A percentile compares a stretch with the other conserved stretches of the same genome.
phyloP scores from a whole-genome alignment of 176 grass and related monocot species.

The Areca catechu region DNA sequence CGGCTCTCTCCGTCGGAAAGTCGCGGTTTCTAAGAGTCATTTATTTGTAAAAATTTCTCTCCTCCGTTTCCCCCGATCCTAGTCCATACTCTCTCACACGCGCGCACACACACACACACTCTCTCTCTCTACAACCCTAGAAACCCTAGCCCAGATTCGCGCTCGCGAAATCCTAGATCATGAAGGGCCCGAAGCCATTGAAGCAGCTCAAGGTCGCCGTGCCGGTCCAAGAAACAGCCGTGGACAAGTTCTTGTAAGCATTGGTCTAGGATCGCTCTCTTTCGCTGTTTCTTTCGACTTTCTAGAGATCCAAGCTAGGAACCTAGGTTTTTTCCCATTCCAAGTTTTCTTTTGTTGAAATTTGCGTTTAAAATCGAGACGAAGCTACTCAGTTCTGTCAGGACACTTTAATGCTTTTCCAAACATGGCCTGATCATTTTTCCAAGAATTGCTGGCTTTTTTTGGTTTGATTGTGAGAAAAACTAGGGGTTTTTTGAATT shows the following conservation, averaged over 20 bases:
- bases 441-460: background rate
- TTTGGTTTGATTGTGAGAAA: background rate
- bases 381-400: no score
- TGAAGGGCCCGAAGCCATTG: slow-evolving; percentile 62
- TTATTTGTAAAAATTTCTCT: no score
- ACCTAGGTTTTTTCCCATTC: background rate
- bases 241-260: slow-evolving; percentile 64
- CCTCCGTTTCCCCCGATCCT: no score
- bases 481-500: background rate
- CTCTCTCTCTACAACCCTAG: background rate
- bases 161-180: slow-evolving; percentile 16
- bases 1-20: no score
- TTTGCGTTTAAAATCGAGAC: background rate
- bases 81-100: no score
- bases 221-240: slow-evolving; percentile 55
- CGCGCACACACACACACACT: no score
- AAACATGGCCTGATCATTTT: no score
- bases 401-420: no score
- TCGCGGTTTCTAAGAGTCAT: no score
- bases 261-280: no score
- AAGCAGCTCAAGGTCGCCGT: slow-evolving; percentile 67
- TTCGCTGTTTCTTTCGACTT: no score
- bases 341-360: background rate
- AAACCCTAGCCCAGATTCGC: slow-evolving; percentile 24
- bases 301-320: background rate